These are phyloP conservation scores for Kwoniella pini DNA, from an alignment of 768 basidiomycete species.

Conservation along the genomic window DNA sequence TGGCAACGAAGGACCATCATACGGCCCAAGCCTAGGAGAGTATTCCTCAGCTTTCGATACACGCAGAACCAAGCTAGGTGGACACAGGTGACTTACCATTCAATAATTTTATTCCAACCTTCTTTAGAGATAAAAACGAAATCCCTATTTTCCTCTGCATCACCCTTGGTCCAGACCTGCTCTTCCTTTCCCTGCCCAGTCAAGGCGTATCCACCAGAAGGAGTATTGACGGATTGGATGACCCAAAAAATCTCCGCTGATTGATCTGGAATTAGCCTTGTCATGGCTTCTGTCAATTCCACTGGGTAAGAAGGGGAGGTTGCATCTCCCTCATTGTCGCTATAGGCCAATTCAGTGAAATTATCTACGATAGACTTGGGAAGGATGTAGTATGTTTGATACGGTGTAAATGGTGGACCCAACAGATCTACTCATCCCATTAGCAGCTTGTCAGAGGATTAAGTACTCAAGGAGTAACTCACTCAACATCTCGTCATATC, in stretches of 20 bases:
- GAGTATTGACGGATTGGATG: conserved; percentile 26
- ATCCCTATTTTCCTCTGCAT: conserved; percentile 63
- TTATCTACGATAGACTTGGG: conserved; percentile 20
- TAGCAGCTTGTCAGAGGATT: no score
- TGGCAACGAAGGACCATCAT: conserved; percentile 47
- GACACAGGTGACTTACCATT: conserved; percentile 64
- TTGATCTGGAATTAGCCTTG: conserved; percentile 15
- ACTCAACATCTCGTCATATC: conserved; percentile 33
- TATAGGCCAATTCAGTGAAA: conserved; percentile 35
- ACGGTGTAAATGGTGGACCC: conserved; percentile 32
- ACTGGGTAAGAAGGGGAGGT: background rate
- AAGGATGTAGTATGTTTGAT: conserved; percentile 32
- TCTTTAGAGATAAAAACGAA: conserved; percentile 72
- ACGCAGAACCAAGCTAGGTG: background rate
- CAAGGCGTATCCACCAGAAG: conserved; percentile 44
- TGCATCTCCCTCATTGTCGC: conserved; percentile 56
- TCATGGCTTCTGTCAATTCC: conserved; percentile 4
- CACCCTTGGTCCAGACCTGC: conserved; percentile 16
- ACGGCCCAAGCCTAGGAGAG: conserved; percentile 68
- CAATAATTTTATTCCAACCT: conserved; percentile 68
- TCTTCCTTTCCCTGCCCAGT: conserved; percentile 18
- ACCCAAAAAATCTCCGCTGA: conserved; percentile 58
- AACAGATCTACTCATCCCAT: conserved; percentile 21
- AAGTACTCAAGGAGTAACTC: conserved; percentile 4
- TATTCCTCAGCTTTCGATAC: background rate